Evolutionary conservation across 257 asterid species (phyloP).

Genomic region (Solanum pinnatisectum): DNA sequence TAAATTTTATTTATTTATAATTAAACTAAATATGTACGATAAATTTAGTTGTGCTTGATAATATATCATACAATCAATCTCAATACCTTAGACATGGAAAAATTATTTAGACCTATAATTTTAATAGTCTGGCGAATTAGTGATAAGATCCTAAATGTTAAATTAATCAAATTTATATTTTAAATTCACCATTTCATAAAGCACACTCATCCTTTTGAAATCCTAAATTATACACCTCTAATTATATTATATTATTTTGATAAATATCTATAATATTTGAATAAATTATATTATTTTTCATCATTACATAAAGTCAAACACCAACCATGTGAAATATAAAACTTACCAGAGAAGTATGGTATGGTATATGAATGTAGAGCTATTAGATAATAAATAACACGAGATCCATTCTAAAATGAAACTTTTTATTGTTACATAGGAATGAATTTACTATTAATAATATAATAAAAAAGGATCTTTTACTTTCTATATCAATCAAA

Average conservation of each 20-base stretch:
- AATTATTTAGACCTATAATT: not conserved
- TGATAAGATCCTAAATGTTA: not conserved
- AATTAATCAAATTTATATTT: too few relatives aligned
- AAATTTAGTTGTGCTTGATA: not conserved
- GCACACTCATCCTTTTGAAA: not conserved
- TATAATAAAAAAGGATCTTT: too few relatives aligned
- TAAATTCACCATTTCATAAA: not conserved
- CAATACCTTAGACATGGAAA: too few relatives aligned
- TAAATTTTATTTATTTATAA: too few relatives aligned
- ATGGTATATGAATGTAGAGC: not conserved
- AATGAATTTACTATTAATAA: too few relatives aligned
- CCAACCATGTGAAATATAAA: not conserved
- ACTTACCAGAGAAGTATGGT: not conserved
- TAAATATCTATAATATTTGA: too few relatives aligned
- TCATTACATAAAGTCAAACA: not conserved
- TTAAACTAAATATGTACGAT: too few relatives aligned
- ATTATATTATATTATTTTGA: too few relatives aligned
- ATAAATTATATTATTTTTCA: too few relatives aligned
- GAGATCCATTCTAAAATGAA: too few relatives aligned
- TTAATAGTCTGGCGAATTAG: too few relatives aligned
- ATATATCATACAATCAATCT: not conserved
- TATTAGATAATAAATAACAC: not conserved
- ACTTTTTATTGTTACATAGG: too few relatives aligned
- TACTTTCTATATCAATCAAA: not conserved
- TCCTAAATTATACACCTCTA: not conserved